Base-by-base conservation (phyloP, 2,329 filamentous ascomycete genomes). In the Fusarium sp. region DNA sequence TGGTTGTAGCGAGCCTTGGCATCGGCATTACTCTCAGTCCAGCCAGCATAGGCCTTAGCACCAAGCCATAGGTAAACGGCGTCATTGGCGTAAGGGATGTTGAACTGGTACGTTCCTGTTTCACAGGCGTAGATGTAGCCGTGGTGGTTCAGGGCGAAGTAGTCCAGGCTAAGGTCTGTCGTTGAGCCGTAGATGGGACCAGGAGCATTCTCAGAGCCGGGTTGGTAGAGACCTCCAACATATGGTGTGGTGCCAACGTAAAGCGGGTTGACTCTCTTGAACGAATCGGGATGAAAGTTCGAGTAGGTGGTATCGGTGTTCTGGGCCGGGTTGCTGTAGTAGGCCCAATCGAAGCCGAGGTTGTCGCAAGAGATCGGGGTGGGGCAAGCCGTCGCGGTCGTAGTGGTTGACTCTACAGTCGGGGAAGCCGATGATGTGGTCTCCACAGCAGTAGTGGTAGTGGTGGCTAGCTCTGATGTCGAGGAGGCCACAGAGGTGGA, bases 261-360 rank as follows among this genome's bases (percentile, higher is more conserved):
- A 25, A 57, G 54, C 9, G 54, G 54, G 54, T 57, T 60, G 11
- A 2, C 10, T 10, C 0, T 31, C 36, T 60, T 60, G 57, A 60
- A 60, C 8, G 57, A 42, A n/a, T 3, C 11, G 10, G 57, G 57
- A 27, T 60, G 35, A 36, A 60, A 60, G 57, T 14, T 42, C 20
- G 57, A 60, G 36, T 60, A 60, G 57, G 57, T 60, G 18, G 22
- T 27, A 36, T 60, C 36, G 10, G 57, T 60, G n/a, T 60, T 60
- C 40, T 60, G 57, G 13, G 35, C 16, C 36, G 57, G 36, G 57
- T 60, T 60, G 38, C 7, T 60, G 25, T 60, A 60, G 57, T 60
- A 60, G 35, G 57, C 57, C 57, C 57, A 60, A 25, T 60, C 57
- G 22, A 60, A 60, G 22, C 57, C 57, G 27, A 60, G 57, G 57